Evolutionary conservation across 306 rosid genomes (phyloP).

Genomic region (Begonia peltatifolia): DNA sequence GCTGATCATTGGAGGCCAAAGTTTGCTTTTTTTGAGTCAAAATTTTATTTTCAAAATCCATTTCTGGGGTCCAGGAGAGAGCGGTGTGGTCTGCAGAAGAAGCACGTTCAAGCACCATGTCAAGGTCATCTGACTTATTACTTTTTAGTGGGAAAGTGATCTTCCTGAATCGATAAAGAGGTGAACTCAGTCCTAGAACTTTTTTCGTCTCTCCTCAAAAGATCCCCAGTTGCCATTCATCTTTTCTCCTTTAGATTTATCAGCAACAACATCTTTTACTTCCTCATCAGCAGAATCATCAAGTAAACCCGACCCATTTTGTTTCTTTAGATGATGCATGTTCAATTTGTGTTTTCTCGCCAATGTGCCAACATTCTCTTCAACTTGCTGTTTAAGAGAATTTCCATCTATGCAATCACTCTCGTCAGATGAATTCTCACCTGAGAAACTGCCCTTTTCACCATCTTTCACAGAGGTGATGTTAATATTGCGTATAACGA

Average conservation of each 20-base stretch:
- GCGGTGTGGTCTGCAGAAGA: constrained; percentile 34
- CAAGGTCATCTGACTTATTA: constrained; percentile 89
- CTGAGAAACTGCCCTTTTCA: constrained; percentile 47
- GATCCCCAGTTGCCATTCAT: constrained; percentile 58
- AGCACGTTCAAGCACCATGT: constrained; percentile 84
- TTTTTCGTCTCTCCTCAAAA: constrained; percentile 65
- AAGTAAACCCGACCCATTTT: constrained; percentile 20
- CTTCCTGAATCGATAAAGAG: constrained; percentile 28
- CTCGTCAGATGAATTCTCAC: constrained; percentile 51
- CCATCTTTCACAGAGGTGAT: constrained; percentile 77
- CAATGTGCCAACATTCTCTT: constrained; percentile 67
- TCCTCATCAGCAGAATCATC: constrained; percentile 28
- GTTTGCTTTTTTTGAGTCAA: neutral
- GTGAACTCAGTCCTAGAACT: constrained; percentile 15
- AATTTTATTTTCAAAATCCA: constrained; percentile 52
- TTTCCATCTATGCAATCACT: constrained; percentile 52
- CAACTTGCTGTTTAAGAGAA: constrained; percentile 72
- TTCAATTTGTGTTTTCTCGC: constrained; percentile 62
- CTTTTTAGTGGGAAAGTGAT: constrained; percentile 22
- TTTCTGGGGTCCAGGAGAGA: constrained; percentile 69
- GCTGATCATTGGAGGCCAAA: constrained; percentile 20
- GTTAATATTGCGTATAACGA: constrained; percentile 89
- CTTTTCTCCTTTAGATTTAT: constrained; percentile 27
- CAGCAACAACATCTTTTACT: constrained; percentile 4
- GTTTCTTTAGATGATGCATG: constrained; percentile 37